phyloP scores from a whole-genome alignment of 116 monocot genomes.

The Cymodocea nodosa region DNA sequence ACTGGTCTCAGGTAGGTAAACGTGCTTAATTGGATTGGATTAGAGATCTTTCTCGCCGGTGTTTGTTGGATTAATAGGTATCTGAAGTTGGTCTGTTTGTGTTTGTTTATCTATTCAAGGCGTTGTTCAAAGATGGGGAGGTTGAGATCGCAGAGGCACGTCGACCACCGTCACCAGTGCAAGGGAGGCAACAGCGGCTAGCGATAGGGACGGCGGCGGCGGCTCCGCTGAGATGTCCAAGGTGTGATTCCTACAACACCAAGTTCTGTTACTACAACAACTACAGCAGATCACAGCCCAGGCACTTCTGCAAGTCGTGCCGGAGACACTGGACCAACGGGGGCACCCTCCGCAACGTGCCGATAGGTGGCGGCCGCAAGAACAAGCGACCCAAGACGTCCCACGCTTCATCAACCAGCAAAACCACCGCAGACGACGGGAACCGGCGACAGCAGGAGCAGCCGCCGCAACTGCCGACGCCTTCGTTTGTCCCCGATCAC shows the following conservation, averaged over 20 bases:
- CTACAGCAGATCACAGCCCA: slow-evolving; percentile 43
- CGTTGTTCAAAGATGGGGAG: not conserved
- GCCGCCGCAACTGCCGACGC: no score
- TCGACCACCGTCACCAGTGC: not conserved
- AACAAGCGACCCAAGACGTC: slow-evolving; percentile 20
- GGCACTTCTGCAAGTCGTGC: slow-evolving; percentile 39
- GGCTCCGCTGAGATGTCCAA: slow-evolving; percentile 13
- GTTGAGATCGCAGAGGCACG: not conserved
- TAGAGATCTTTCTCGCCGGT: not conserved
- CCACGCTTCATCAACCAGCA: not conserved
- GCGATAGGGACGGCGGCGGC: not conserved
- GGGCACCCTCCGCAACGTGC: slow-evolving; percentile 45
- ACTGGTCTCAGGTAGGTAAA: slow-evolving; percentile 4
- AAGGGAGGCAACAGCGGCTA: slow-evolving; percentile 6
- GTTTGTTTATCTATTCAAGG: not conserved
- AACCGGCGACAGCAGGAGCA: no score
- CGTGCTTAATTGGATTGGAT: no score
- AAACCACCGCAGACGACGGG: no score
- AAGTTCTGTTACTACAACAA: slow-evolving; percentile 90
- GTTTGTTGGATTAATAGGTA: no score
- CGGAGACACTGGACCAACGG: slow-evolving; percentile 58
- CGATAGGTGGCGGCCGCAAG: slow-evolving; percentile 24
- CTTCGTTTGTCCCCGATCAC: no score
- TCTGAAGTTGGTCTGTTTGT: not conserved
- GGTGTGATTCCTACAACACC: slow-evolving; percentile 66